Base-by-base conservation (phyloP, 495 filamentous ascomycete genomes). In the Rostrohypoxylon terebratum region DNA sequence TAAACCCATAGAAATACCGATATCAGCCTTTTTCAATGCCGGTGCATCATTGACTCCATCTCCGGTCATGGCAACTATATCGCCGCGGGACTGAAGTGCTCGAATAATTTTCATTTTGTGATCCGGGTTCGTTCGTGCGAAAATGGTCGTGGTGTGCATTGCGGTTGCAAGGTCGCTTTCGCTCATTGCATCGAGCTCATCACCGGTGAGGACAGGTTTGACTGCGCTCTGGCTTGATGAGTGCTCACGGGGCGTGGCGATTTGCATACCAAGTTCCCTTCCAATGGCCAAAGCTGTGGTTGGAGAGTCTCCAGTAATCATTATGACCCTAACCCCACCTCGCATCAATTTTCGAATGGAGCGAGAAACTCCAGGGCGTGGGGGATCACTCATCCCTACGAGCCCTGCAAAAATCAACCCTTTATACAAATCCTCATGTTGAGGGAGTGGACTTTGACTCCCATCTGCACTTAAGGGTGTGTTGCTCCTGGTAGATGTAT, bases 21-120 rank as follows among this genome's bases (percentile, higher is more conserved):
- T 99, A 75, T 99, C 96, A 3, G 96, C 96, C 81, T 94, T 96
- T 81, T 99, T 99, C 60, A 99, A 83, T 3, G 96, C 96, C 2
- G 96, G 96, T 20, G 96, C 96, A 82, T 99, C 96, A 73, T 99
- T 99, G 53, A 99, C 96, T 61, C 96, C 96, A 73, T 99, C 96
- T 7, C 96, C 96, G 5, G 96, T 99, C 96, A 99, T 99, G 60
- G 96, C 96, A 48, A 99, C 96, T 31, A 99, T 94, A 80, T 98
- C 96, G 33, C 96, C 96, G 31, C 95, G 92, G 42, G 91, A 87
- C 76, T 99, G 96, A 36, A 99, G 88, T 0, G 96, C 96, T 54
- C 87, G 86, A 68, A 99, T 90, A 77, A 99, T 98, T 78, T 97
- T 98, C 85, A 98, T 86, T 79, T 99, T 99, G 81, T 99, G 96